Evolutionary conservation across 108 stramenopile species (phyloP), one percentile per base, ranked within the genome.

Genomic region (Cyclotella baltica): DNA sequence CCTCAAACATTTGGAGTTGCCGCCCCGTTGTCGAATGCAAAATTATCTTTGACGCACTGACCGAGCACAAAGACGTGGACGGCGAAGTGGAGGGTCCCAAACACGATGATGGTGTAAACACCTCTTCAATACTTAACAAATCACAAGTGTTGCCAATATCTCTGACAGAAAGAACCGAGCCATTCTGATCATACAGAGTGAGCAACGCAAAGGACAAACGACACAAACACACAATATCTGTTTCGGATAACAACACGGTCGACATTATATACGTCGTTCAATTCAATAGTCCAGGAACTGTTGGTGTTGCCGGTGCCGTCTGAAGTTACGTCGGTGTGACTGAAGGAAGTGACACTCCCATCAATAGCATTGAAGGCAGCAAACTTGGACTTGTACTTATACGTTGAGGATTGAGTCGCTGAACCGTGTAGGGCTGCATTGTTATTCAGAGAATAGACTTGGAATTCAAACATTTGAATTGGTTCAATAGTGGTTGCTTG

Each of bases 71-170:
- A 13, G 40, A 13, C 40, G n/a, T n/a, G n/a, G n/a, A n/a, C n/a
- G n/a, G 9, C 10, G 20, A 5, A n/a, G 52, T 53, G 52, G 52
- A 10, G 18, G 52, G 52, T 8, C 20, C n/a, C 5, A 22, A 19
- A n/a, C 52, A n/a, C n/a, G n/a, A 53, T 19, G 22, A 43, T 10
- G 40, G 10, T 43, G 10, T n/a, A 53, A 53, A 53, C 18, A 23
- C 8, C 52, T 53, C 52, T 23, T 22, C 18, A 19, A 53, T 53
- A 4, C 5, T 19, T 19, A 30, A 31, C 18, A 16, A 4, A 2
- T 19, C 58, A 59, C 58, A 59, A 4, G 58, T 59, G 18, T 59
- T n/a, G n/a, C n/a, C n/a, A n/a, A n/a, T n/a, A n/a, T n/a, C n/a
- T n/a, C n/a, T n/a, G n/a, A n/a, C n/a, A n/a, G n/a, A n/a, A n/a